Evolutionary conservation across 169 alveolate species (phyloP).

Genomic region (Babesia gibsoni): DNA sequence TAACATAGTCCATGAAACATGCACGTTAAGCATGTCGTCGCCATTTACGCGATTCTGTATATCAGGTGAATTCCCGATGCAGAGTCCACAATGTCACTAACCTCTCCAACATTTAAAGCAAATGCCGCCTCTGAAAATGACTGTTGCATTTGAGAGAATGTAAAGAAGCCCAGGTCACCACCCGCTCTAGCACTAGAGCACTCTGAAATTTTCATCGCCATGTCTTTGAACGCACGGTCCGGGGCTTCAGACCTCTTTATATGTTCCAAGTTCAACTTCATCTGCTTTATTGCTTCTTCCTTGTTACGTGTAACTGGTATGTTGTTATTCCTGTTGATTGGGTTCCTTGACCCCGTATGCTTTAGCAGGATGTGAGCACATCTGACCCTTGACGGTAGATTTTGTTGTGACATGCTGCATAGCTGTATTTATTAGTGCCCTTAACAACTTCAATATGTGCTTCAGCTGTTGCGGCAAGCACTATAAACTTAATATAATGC

Average conservation of each 20-base stretch:
- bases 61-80: slow-evolving; percentile 88
- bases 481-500: too few relatives aligned
- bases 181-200: slow-evolving; percentile 83
- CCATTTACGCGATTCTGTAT: slow-evolving; percentile 79
- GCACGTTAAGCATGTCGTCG: too few relatives aligned
- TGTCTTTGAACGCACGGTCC: slow-evolving; percentile 67
- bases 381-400: slow-evolving; percentile 60
- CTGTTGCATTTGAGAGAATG: slow-evolving; percentile 82
- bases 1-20: too few relatives aligned
- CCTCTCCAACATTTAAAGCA: slow-evolving; percentile 78
- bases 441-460: too few relatives aligned
- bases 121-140: slow-evolving; percentile 86
- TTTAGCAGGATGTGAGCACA: slow-evolving; percentile 84
- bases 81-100: slow-evolving; percentile 82
- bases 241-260: slow-evolving; percentile 46
- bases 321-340: slow-evolving; percentile 80
- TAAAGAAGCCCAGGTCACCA: slow-evolving; percentile 86
- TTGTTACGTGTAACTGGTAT: slow-evolving; percentile 79
- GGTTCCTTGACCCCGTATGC: slow-evolving; percentile 87
- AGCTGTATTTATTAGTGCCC: too few relatives aligned
- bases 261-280: slow-evolving; percentile 55
- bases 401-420: not conserved
- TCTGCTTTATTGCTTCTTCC: slow-evolving; percentile 80
- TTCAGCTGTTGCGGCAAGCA: too few relatives aligned
- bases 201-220: slow-evolving; percentile 75